Evolutionary conservation across 768 basidiomycete species (phyloP).

Genomic region (Rhizopogon roseolus): DNA sequence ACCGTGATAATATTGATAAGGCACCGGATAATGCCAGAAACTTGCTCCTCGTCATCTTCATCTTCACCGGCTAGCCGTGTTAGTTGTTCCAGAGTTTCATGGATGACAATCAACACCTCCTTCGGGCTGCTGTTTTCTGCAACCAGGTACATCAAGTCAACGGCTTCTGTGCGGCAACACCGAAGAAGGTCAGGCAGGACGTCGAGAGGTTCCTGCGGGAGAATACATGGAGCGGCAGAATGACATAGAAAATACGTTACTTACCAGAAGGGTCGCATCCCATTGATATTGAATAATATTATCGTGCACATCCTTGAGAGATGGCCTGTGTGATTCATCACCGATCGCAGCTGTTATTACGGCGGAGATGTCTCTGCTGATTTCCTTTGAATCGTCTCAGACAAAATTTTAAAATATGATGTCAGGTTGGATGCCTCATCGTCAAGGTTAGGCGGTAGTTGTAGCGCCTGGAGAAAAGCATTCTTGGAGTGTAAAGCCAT

Average conservation of each 20-base stretch:
- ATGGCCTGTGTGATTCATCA: conserved; percentile 1
- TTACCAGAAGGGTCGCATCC: conserved; percentile 15
- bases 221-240: not conserved
- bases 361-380: conserved; percentile 10
- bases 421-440: conserved; percentile 15
- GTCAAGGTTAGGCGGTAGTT: conserved; percentile 14
- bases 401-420: not conserved
- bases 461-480: conserved; percentile 13
- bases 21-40: conserved; percentile 5
- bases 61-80: conserved; percentile 6
- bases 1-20: conserved; percentile 13
- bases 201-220: conserved; percentile 33
- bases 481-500: not conserved
- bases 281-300: conserved; percentile 9
- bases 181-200: conserved; percentile 33
- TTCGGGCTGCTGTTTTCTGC: conserved; percentile 30
- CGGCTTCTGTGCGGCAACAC: conserved; percentile 21
- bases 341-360: conserved; percentile 14
- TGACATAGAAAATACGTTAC: not conserved
- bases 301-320: conserved; percentile 15
- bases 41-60: conserved; percentile 17
- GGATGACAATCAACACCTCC: conserved; percentile 36
- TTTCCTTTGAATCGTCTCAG: conserved; percentile 11
- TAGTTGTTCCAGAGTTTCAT: conserved; percentile 34
- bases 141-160: conserved; percentile 28